Evolutionary conservation across 2,329 filamentous ascomycete genomes (phyloP).

Genomic region (Ilyonectria robusta): DNA sequence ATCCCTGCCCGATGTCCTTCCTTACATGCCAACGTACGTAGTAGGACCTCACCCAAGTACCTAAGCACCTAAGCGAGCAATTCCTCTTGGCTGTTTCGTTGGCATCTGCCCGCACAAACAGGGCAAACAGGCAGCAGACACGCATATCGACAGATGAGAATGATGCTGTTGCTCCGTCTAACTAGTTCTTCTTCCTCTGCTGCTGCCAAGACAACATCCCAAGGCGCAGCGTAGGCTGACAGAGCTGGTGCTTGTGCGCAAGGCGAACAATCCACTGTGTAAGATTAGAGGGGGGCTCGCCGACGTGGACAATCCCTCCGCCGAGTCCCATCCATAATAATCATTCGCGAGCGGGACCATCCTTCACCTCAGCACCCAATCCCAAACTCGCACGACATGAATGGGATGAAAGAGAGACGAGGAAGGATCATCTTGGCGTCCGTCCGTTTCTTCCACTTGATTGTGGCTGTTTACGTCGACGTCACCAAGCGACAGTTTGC

Average conservation of each 20-base stretch:
- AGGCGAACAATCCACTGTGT: slow-evolving; percentile 19
- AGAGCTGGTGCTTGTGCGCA: slow-evolving; percentile 9
- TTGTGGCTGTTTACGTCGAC: slow-evolving; percentile 42
- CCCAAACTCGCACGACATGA: slow-evolving; percentile 17
- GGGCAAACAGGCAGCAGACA: not conserved
- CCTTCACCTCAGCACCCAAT: slow-evolving; percentile 29
- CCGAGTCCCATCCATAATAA: slow-evolving; percentile 2
- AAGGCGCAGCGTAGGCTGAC: slow-evolving; percentile 10
- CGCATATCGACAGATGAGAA: not conserved
- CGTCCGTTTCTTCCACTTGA: slow-evolving; percentile 29
- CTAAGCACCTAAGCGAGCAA: slow-evolving; percentile 18
- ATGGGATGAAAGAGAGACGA: not conserved
- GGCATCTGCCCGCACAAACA: slow-evolving; percentile 1
- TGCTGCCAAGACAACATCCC: not conserved
- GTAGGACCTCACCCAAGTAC: slow-evolving; percentile 4
- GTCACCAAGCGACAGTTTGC: slow-evolving; percentile 38
- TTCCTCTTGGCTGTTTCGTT: slow-evolving; percentile 6
- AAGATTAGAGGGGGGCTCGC: slow-evolving; percentile 39
- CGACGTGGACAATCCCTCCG: slow-evolving; percentile 26
- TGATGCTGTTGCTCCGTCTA: not conserved
- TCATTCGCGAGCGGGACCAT: slow-evolving; percentile 19
- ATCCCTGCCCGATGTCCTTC: slow-evolving; percentile 11
- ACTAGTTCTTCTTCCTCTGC: not conserved
- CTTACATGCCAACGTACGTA: not conserved
- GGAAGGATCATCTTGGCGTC: slow-evolving; percentile 21